Conservation (phyloP, 1,139 yeast species). For the Yamadazyma epiphylla region DNA sequence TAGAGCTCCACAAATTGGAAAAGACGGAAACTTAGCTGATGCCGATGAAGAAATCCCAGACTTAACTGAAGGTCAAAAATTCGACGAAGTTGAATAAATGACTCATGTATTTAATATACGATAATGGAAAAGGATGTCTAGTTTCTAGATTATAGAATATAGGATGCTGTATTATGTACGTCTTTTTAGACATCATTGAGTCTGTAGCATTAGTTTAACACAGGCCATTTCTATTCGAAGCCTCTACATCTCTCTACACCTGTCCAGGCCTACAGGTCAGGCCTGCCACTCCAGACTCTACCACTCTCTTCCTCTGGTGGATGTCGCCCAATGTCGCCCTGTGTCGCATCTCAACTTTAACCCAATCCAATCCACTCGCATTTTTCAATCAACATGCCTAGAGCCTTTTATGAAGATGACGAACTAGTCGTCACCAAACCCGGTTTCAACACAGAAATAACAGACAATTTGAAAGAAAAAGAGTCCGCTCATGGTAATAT, state of each 20-base stretch:
- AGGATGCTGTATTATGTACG: neutral
- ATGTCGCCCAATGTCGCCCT: too few species aligned
- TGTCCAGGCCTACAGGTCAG: too few species aligned
- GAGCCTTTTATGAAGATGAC: constrained; percentile 53
- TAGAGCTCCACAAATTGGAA: constrained; percentile 41
- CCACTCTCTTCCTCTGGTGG: too few species aligned
- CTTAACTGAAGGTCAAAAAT: constrained; percentile 92
- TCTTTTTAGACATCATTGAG: neutral
- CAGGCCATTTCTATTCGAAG: too few species aligned
- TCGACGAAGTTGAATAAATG: constrained; percentile 74
- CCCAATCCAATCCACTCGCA: too few species aligned
- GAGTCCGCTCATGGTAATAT: constrained; percentile 42
- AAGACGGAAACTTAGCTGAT: constrained; percentile 46
- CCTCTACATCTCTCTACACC: too few species aligned
- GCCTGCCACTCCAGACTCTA: too few species aligned
- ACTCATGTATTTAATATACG: constrained; percentile 1
- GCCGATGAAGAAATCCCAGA: constrained; percentile 85
- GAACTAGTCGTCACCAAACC: constrained; percentile 45
- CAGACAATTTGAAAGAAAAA: constrained; percentile 29
- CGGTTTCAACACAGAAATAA: constrained; percentile 38
- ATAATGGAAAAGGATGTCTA: neutral
- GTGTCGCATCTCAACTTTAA: too few species aligned
- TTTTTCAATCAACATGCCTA: constrained; percentile 11
- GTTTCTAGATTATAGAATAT: neutral
- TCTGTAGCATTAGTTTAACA: neutral